Evolutionary conservation across 148 eudicot species (phyloP).

Genomic region (Pharnaceum exiguum): DNA sequence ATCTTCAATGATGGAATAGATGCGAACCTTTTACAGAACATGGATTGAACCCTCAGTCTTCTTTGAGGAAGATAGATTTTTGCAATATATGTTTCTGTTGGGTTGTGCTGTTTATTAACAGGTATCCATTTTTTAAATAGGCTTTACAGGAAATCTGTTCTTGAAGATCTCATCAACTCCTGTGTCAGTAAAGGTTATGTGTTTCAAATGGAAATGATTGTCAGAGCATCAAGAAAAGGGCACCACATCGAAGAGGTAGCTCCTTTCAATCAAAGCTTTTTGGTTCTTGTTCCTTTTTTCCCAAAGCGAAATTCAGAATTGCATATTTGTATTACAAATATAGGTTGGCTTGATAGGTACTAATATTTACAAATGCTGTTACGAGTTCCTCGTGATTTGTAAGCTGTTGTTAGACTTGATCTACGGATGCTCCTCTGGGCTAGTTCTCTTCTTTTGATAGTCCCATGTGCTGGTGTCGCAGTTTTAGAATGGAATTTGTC

Average conservation of each 20-base stretch:
- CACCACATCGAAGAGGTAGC: conserved; percentile 86
- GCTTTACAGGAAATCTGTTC: conserved; percentile 79
- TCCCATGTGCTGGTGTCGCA: too few relatives aligned
- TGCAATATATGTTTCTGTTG: neutral
- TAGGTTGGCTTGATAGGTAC: too few relatives aligned
- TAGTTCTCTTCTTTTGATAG: too few relatives aligned
- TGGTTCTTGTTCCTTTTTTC: neutral
- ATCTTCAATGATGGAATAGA: too few relatives aligned
- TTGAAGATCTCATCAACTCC: conserved; percentile 83
- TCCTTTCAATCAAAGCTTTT: neutral
- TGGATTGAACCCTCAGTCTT: neutral
- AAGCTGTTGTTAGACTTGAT: too few relatives aligned
- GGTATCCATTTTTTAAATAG: conserved; percentile 14
- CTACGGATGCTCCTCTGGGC: too few relatives aligned
- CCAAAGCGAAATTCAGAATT: neutral
- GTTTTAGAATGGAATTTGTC: too few relatives aligned
- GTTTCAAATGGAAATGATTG: conserved; percentile 98
- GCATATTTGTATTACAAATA: neutral
- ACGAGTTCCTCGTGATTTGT: too few relatives aligned
- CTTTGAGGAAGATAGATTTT: neutral
- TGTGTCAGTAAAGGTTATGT: conserved; percentile 90
- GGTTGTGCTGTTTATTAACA: neutral
- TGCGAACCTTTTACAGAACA: too few relatives aligned
- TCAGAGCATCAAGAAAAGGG: conserved; percentile 90
- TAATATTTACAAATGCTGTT: too few relatives aligned